phyloP scores from a whole-genome alignment of 345 rosid genomes.

The Passiflora organensis region DNA sequence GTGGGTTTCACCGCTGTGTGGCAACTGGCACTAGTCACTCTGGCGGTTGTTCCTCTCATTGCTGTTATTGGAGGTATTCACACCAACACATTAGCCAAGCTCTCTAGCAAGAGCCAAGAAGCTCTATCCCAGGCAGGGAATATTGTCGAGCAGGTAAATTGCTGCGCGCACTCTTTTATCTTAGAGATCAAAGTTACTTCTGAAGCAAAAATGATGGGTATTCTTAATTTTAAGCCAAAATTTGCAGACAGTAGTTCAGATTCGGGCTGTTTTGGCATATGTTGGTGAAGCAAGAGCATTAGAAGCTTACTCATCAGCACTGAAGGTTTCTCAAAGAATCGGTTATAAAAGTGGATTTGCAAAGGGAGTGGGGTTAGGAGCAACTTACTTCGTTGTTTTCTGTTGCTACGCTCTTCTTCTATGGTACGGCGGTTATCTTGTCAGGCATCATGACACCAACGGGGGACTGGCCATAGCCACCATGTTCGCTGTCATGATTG shows the following conservation, averaged over 20 bases:
- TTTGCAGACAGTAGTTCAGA: conserved; percentile 86
- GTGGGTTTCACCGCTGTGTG: too few relatives aligned
- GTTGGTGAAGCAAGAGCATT: conserved; percentile 90
- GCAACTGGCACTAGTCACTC: too few relatives aligned
- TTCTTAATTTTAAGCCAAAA: conserved; percentile 22
- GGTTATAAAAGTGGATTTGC: conserved; percentile 86
- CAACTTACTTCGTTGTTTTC: conserved; percentile 93
- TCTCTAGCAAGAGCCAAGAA: conserved; percentile 73
- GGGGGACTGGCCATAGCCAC: conserved; percentile 95
- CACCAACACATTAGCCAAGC: conserved; percentile 68
- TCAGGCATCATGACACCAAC: conserved; percentile 83
- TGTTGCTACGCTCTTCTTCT: conserved; percentile 90
- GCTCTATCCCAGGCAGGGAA: conserved; percentile 92
- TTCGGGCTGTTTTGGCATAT: conserved; percentile 75
- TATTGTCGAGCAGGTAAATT: conserved; percentile 78
- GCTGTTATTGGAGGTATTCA: conserved; percentile 53
- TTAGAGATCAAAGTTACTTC: too few relatives aligned
- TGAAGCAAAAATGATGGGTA: conserved; percentile 11
- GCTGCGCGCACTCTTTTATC: not conserved
- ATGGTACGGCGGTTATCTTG: conserved; percentile 94
- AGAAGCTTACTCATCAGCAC: conserved; percentile 73
- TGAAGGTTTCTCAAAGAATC: conserved; percentile 63
- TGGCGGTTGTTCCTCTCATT: too few relatives aligned
- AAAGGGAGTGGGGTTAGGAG: conserved; percentile 92
- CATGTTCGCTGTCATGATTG: conserved; percentile 96